Evolutionary conservation across 139 green algal genomes (phyloP), one percentile per base, ranked within the genome.

Genomic region (Picochlorum sp.): DNA sequence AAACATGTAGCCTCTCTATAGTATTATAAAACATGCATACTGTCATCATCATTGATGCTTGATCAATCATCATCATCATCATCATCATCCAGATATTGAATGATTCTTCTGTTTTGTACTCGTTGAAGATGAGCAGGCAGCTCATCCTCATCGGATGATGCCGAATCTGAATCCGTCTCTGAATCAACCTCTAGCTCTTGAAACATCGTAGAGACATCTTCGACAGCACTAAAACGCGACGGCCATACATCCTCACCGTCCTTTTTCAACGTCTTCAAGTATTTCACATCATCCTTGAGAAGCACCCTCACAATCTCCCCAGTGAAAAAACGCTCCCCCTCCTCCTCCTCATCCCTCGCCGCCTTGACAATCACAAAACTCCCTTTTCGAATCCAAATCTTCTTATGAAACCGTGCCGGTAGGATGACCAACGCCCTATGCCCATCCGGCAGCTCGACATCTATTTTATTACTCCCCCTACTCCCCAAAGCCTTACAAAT

Each of bases 361-460:
- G 15, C 21, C 38, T 87, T 75, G 1, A 90, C 61, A 2, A 91
- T 69, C 0, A 90, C 18, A 61, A 62, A 92, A 20, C 75, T 82
- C 28, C 85, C 85, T 8, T 78, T 74, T 16, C 74, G 73, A 6
- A 92, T 79, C 83, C 83, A 92, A 49, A 92, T 68, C 69, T 89
- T 90, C 49, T 86, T 87, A 71, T 89, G 84, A 64, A 92, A 92
- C 38, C 77, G 77, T 2, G 80, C 74, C 4, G 86, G 86, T 69
- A 92, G 78, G 20, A 92, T 49, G 38, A 66, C 71, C 21, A 92
- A 63, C 9, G 80, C 82, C 4, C 58, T 32, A 5, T 63, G 56
- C 3, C 84, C 82, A 49, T 88, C 68, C 0, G 82, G 75, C 41
- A 75, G 84, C 58, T 88, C 74, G 8, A 90, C 78, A 68, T 83